Evolutionary conservation across 192 early-diverging fungal species (phyloP).

Genomic region (Allomyces macrogynus): DNA sequence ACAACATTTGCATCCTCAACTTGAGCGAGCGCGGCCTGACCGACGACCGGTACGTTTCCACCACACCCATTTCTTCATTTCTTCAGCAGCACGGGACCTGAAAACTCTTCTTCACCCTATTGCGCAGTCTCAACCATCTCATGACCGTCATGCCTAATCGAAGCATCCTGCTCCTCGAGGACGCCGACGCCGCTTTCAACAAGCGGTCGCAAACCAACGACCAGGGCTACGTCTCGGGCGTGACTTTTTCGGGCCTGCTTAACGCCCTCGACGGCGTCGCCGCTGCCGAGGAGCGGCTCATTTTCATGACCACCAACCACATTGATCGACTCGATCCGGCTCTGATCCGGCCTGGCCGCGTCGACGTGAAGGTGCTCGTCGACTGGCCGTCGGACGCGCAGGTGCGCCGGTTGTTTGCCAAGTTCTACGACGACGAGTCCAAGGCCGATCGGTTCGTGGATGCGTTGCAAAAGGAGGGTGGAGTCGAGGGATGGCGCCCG

Average conservation of each 20-base stretch:
- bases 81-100: too few relatives aligned
- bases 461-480: slow-evolving; percentile 16
- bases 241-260: slow-evolving; percentile 67
- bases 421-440: slow-evolving; percentile 46
- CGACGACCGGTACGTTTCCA: slow-evolving; percentile 35
- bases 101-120: too few relatives aligned
- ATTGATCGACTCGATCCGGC: slow-evolving; percentile 59
- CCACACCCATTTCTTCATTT: too few relatives aligned
- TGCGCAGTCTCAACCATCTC: slow-evolving; percentile 36
- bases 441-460: slow-evolving; percentile 55
- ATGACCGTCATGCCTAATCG: slow-evolving; percentile 58
- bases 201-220: slow-evolving; percentile 44
- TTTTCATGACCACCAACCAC: slow-evolving; percentile 85
- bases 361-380: slow-evolving; percentile 53
- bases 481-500: slow-evolving; percentile 9
- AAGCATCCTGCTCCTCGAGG: slow-evolving; percentile 59
- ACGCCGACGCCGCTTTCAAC: slow-evolving; percentile 67
- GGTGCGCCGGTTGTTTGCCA: slow-evolving; percentile 49
- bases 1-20: slow-evolving; percentile 77
- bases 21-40: slow-evolving; percentile 60
- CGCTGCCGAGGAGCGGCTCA: slow-evolving; percentile 65
- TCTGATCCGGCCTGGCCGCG: slow-evolving; percentile 57
- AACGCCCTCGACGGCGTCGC: slow-evolving; percentile 83
- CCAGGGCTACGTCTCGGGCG: slow-evolving; percentile 33
- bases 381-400: slow-evolving; percentile 49